Conservation (phyloP, 495 filamentous ascomycete species). For the Hyaloscypha hepaticicola region DNA sequence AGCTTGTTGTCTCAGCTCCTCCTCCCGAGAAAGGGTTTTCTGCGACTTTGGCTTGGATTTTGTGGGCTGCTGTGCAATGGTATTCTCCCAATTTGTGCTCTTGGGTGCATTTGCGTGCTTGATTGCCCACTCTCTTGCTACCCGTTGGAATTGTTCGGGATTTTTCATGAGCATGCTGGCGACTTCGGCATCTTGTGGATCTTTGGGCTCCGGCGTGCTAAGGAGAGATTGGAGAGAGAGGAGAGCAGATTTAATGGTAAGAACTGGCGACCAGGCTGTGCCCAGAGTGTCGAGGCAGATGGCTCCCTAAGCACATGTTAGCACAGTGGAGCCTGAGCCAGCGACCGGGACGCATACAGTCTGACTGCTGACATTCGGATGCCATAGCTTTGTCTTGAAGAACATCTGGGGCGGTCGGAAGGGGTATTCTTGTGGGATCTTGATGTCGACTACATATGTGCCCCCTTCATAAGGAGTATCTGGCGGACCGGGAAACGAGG, state of each 20-base stretch:
- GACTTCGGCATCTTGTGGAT: slow-evolving; percentile 96
- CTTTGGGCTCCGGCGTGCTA: slow-evolving; percentile 90
- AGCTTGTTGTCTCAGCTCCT: slow-evolving; percentile 31
- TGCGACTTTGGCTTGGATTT: slow-evolving; percentile 21
- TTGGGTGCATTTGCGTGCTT: slow-evolving; percentile 78
- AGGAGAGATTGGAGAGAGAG: slow-evolving; percentile 91
- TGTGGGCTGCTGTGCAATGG: not conserved
- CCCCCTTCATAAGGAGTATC: slow-evolving; percentile 95
- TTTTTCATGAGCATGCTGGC: slow-evolving; percentile 83
- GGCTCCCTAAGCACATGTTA: slow-evolving; percentile 65
- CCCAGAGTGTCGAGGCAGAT: slow-evolving; percentile 96
- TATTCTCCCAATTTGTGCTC: slow-evolving; percentile 33
- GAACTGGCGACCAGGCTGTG: slow-evolving; percentile 86
- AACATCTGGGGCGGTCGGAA: slow-evolving; percentile 92
- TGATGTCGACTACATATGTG: slow-evolving; percentile 77
- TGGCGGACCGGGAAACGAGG: slow-evolving; percentile 82
- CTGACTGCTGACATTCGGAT: slow-evolving; percentile 94
- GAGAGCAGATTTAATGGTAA: slow-evolving; percentile 93
- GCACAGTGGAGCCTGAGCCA: slow-evolving; percentile 1
- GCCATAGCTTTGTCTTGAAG: slow-evolving; percentile 96
- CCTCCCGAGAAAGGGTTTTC: slow-evolving; percentile 31
- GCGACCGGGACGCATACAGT: slow-evolving; percentile 60
- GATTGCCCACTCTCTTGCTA: slow-evolving; percentile 88
- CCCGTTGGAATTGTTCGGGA: slow-evolving; percentile 74
- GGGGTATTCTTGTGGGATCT: slow-evolving; percentile 85